Evolutionary conservation across 2,329 filamentous ascomycete species (phyloP), one percentile per base, ranked within the genome.

Genomic region (Xylariales sp.): DNA sequence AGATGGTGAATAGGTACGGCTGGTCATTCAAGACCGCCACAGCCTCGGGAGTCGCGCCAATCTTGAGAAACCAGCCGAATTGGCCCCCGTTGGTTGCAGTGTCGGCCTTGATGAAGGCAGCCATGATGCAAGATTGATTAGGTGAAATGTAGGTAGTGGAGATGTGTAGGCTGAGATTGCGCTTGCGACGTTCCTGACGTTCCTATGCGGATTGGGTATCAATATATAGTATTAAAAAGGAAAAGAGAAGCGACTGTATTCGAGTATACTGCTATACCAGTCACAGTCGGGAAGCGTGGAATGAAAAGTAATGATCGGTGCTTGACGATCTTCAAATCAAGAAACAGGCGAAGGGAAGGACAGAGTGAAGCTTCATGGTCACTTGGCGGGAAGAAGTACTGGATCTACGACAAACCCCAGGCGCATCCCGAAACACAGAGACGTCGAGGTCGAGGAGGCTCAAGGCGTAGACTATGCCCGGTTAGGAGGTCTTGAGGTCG

Each of bases 11-110:
- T 40, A 80, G 65, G 46, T 72, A 63, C 16, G 77, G 76, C 59
- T 81, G 77, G 53, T 80, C 75, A 63, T 80, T 80, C 56, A 81
- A 66, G 40, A 72, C 70, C 48, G 74, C 74, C 52, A 81, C 73
- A 50, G 76, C 76, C 56, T 78, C 62, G 25, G 68, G 64, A 14
- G 77, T 80, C 36, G 76, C 77, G 59, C 77, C 77, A 51, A 81
- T 71, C 45, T 63, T 69, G 52, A 54, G 54, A 50, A 81, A 71
- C 67, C 72, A 81, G 58, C 72, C 73, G 57, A 80, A 80, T 57
- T 75, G 66, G 46, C 69, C 74, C 65, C 71, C 71, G 50, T 31
- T 21, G 16, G 24, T 29, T 32, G 16, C 31, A 32, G 35, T 35
- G n/a, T n/a, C 25, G 16, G 31, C 25, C 15, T 14, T 29, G 31